Percentiles rank a stretch among this genome's conserved stretches.
These are phyloP conservation scores for Chytridiales sp. DNA, from an alignment of 371 early-diverging fungal species.

Conservation along the genomic window DNA sequence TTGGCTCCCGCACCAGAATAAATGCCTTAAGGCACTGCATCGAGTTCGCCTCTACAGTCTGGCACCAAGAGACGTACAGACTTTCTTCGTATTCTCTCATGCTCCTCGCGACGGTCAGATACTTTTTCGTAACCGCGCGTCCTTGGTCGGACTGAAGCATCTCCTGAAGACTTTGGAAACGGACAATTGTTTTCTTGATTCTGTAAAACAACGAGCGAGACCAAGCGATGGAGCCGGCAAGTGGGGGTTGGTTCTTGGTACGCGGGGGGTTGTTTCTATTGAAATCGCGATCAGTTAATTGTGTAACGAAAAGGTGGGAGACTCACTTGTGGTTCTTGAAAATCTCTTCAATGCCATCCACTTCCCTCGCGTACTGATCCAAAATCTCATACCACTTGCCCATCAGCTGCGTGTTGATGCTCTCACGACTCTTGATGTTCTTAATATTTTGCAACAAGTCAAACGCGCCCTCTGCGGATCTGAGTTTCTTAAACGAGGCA, in stretches of 20 bases:
- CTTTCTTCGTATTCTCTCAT: conserved; percentile 60
- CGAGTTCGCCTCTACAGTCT: conserved; percentile 52
- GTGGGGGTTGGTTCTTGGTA: conserved; percentile 55
- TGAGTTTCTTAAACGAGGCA: conserved; percentile 59
- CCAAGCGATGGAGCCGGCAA: conserved; percentile 61
- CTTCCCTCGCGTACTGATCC: conserved; percentile 58
- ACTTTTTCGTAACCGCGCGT: conserved; percentile 54
- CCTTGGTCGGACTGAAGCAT: conserved; percentile 59
- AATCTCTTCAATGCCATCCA: conserved; percentile 59
- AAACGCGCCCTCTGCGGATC: conserved; percentile 64
- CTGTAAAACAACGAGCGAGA: conserved; percentile 52
- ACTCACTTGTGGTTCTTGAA: conserved; percentile 47
- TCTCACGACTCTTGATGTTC: conserved; percentile 55
- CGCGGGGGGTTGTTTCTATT: conserved; percentile 50
- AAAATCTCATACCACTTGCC: conserved; percentile 62
- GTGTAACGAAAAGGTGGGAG: conserved; percentile 1
- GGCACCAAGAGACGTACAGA: conserved; percentile 54
- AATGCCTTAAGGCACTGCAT: conserved; percentile 52
- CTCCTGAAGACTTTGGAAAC: conserved; percentile 61
- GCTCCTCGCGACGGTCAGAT: conserved; percentile 53
- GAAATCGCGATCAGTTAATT: conserved; percentile 3
- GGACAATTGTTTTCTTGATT: conserved; percentile 60
- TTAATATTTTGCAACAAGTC: conserved; percentile 61
- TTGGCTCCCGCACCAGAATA: conserved; percentile 41
- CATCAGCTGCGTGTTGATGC: conserved; percentile 61